Evolutionary conservation across 1,284 basidiomycete genomes (phyloP).

Genomic region (Rhodotorula mucilaginosa): DNA sequence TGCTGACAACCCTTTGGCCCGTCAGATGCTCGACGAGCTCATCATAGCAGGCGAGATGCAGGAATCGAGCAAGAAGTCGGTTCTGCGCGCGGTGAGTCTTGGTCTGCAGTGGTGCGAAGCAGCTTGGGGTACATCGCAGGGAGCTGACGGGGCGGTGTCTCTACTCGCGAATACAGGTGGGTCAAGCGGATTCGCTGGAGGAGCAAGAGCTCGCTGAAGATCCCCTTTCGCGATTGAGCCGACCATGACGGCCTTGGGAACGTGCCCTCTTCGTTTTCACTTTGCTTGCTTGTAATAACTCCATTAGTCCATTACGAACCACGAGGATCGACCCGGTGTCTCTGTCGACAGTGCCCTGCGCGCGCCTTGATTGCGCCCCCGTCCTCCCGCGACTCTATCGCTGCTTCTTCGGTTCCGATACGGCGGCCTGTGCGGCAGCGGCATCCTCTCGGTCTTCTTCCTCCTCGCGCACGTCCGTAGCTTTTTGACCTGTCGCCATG

Average conservation of each 20-base stretch:
- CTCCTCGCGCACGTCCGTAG: slow-evolving; percentile 42
- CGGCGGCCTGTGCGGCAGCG: not conserved
- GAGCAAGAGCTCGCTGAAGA: slow-evolving; percentile 50
- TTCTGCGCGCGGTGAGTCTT: slow-evolving; percentile 68
- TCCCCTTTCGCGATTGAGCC: slow-evolving; percentile 9
- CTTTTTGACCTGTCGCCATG: slow-evolving; percentile 33
- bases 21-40: slow-evolving; percentile 89
- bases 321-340: slow-evolving; percentile 18
- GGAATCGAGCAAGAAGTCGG: slow-evolving; percentile 97
- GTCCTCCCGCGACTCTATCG: not conserved
- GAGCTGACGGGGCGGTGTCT: not conserved
- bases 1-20: not conserved
- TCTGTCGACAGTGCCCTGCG: not conserved
- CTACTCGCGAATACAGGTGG: slow-evolving; percentile 51
- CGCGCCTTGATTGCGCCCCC: not conserved
- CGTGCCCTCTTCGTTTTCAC: not conserved
- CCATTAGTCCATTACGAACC: not conserved
- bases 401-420: slow-evolving; percentile 29
- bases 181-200: slow-evolving; percentile 55
- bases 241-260: not conserved
- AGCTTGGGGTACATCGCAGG: not conserved
- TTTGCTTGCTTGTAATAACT: not conserved
- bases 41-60: slow-evolving; percentile 98
- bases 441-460: slow-evolving; percentile 41
- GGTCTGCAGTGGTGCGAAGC: not conserved